Evolutionary conservation across 306 rosid species (phyloP), one percentile per base, ranked within the genome.

Genomic region (Trifolium fragiferum): DNA sequence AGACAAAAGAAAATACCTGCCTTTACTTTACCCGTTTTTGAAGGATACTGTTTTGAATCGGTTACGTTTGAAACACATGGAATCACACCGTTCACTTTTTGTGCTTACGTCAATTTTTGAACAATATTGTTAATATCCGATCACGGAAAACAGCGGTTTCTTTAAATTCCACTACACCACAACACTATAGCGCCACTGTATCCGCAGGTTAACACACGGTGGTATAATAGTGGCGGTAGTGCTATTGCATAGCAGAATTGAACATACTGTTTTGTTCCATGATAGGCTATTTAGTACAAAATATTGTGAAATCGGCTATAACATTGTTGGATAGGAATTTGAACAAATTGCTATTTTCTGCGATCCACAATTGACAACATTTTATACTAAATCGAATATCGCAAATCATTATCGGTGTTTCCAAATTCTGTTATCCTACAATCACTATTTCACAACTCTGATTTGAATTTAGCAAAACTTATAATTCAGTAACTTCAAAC

Each of bases 1-100:
- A 1, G 30, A 57, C 16, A 18, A 54, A 21, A 54, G 23, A 54
- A 32, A 10, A 15, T 53, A 51, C 50, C 19, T 66, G 11, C 11
- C 16, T 66, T 74, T 43, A 73, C 70, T 43, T 81, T 49, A 33
- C 71, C 53, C 64, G 18, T 27, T 66, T 41, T 74, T 40, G 40
- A 80, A 46, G 79, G 76, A 68, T 37, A 50, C 20, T 13, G 38
- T 14, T n/a, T 62, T 63, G 47, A 37, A 50, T 15, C 2, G 32
- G 27, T 44, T 63, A 15, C 10, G 37, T 43, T 16, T 20, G 33
- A 35, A 68, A 66, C 18, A 40, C 23, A 47, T 60, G 37, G 50
- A n/a, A 15, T 61, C 65, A 15, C 18, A 38, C 38, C 47, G 30
- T 66, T 70, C 37, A 35, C 44, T 25, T 59, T 50, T 35, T 41